These are phyloP conservation scores for Zasmidium citrigriseum DNA, from an alignment of 2,329 filamentous ascomycete species.

Conservation along the genomic window DNA sequence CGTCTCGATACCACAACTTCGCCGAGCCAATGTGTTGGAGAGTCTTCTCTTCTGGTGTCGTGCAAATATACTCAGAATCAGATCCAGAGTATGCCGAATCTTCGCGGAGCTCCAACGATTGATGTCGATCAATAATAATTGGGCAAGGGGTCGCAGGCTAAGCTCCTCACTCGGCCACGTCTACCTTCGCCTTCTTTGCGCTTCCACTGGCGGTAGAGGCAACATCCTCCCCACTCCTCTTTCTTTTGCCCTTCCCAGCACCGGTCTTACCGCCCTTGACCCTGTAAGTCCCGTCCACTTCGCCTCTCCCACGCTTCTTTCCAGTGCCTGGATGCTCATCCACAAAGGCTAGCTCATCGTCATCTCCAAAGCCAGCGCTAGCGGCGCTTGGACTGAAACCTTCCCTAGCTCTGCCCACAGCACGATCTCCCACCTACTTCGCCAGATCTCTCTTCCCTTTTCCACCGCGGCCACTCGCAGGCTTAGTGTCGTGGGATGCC, in stretches of 20 bases:
- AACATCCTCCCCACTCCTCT: constrained; percentile 25
- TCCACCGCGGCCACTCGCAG: constrained; percentile 40
- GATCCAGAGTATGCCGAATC: too few relatives aligned
- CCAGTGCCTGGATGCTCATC: constrained; percentile 28
- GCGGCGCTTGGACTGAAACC: constrained; percentile 36
- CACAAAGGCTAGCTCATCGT: constrained; percentile 39
- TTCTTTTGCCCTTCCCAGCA: constrained; percentile 45
- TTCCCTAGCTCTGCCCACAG: constrained; percentile 36
- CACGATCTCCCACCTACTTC: constrained; percentile 38
- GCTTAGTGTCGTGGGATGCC: constrained; percentile 81
- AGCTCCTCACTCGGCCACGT: constrained; percentile 8
- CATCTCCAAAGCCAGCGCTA: constrained; percentile 31
- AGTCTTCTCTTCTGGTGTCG: too few relatives aligned
- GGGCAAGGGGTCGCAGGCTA: not conserved
- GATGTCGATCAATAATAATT: too few relatives aligned
- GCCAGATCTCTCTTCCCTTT: constrained; percentile 32
- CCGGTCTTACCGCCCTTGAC: constrained; percentile 51
- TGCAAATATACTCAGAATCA: too few relatives aligned
- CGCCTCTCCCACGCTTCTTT: constrained; percentile 36
- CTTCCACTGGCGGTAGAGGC: constrained; percentile 9
- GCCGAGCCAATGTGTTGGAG: too few relatives aligned
- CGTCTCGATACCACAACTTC: too few relatives aligned
- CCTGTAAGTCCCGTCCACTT: constrained; percentile 46
- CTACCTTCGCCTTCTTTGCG: constrained; percentile 27
- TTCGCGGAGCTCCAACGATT: too few relatives aligned